Conservation (phyloP, 2,329 filamentous ascomycete genomes). For the Endoconidiophora laricicola region DNA sequence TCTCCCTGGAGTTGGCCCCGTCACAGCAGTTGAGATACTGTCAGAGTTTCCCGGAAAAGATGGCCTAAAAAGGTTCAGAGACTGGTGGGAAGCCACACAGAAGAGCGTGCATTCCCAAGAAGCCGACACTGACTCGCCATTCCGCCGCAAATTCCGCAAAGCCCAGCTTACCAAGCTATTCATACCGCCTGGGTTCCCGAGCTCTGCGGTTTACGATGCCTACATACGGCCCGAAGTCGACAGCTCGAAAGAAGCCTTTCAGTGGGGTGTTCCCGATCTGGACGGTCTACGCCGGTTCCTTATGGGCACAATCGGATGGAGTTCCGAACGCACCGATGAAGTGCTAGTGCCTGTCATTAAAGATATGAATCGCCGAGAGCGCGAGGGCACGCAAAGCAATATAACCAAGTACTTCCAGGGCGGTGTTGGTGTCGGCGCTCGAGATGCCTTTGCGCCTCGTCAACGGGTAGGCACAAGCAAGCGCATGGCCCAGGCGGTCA, state of each 20-base stretch:
- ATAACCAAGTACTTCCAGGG: slow-evolving; percentile 89
- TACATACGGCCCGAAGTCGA: slow-evolving; percentile 84
- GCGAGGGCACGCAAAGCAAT: slow-evolving; percentile 87
- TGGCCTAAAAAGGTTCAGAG: slow-evolving; percentile 56
- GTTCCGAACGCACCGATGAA: slow-evolving; percentile 80
- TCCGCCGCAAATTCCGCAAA: slow-evolving; percentile 75
- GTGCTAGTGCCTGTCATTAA: slow-evolving; percentile 87
- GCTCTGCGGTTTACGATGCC: slow-evolving; percentile 58
- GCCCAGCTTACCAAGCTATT: slow-evolving; percentile 71
- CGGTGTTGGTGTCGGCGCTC: slow-evolving; percentile 48
- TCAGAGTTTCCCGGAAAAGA: slow-evolving; percentile 59
- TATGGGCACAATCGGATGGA: slow-evolving; percentile 88
- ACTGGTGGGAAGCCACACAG: slow-evolving; percentile 79
- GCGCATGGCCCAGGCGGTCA: slow-evolving; percentile 61
- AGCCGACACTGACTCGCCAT: slow-evolving; percentile 42
- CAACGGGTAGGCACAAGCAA: slow-evolving; percentile 49
- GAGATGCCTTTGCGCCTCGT: slow-evolving; percentile 52
- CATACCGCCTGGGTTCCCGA: slow-evolving; percentile 65
- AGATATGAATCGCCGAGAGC: slow-evolving; percentile 80
- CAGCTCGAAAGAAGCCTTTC: slow-evolving; percentile 56
- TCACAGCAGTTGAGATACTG: slow-evolving; percentile 85
- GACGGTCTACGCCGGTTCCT: slow-evolving; percentile 70
- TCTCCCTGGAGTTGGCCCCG: slow-evolving; percentile 75
- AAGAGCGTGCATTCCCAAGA: slow-evolving; percentile 44
- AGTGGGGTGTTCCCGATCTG: slow-evolving; percentile 91